A percentile compares a stretch with the other conserved stretches of the same genome.
These are phyloP conservation scores for Pleurotus giganteus DNA, from an alignment of 768 basidiomycete species.

Conservation along the genomic window DNA sequence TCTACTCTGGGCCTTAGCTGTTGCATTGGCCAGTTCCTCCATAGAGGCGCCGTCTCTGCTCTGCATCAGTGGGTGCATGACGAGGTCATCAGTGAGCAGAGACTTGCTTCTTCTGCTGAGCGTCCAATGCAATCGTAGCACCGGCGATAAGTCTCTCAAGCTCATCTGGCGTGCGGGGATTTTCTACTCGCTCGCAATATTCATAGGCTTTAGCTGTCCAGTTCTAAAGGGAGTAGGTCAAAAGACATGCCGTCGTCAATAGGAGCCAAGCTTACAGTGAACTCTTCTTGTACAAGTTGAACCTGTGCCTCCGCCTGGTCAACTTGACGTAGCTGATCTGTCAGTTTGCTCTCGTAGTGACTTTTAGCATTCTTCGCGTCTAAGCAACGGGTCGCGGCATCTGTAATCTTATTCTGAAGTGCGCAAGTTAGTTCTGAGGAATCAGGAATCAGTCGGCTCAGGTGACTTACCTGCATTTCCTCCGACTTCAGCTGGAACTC, in stretches of 20 bases:
- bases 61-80: slow-evolving; percentile 3
- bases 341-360: slow-evolving; percentile 53
- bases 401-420: slow-evolving; percentile 50
- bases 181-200: slow-evolving; percentile 56
- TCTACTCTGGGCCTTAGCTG: no score
- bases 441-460: not conserved
- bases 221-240: slow-evolving; percentile 31
- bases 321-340: slow-evolving; percentile 45
- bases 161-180: slow-evolving; percentile 55
- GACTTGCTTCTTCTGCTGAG: slow-evolving; percentile 66
- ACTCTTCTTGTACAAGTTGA: slow-evolving; percentile 58
- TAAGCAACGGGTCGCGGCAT: slow-evolving; percentile 47
- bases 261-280: slow-evolving; percentile 39
- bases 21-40: no score
- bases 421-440: no score
- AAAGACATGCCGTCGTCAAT: no score
- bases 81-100: slow-evolving; percentile 12
- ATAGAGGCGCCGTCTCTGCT: slow-evolving; percentile 72
- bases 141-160: slow-evolving; percentile 64
- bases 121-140: slow-evolving; percentile 60
- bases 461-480: slow-evolving; percentile 41
- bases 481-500: slow-evolving; percentile 46
- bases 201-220: slow-evolving; percentile 66
- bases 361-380: slow-evolving; percentile 45
- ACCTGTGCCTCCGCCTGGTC: slow-evolving; percentile 42